Conservation (phyloP, 1,284 basidiomycete species). For the Cryptococcus neoformans region DNA sequence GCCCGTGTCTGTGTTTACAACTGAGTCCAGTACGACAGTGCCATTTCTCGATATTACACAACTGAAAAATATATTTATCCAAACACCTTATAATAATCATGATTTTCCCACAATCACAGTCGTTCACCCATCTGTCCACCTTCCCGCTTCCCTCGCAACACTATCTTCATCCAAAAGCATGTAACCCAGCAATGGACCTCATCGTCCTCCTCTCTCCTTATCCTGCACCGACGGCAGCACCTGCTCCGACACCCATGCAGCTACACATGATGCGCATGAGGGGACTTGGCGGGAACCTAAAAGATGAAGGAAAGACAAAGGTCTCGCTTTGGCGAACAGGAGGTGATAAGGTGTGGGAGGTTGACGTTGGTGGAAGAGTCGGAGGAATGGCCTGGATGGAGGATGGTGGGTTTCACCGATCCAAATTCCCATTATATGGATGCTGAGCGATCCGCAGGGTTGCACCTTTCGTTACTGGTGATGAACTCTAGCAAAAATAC, state of each 20-base stretch:
- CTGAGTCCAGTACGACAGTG: too few species aligned
- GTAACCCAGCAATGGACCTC: constrained; percentile 46
- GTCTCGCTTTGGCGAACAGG: constrained; percentile 36
- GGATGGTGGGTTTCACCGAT: constrained; percentile 28
- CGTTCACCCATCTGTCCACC: constrained; percentile 33
- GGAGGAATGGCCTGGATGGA: constrained; percentile 39
- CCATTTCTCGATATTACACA: too few species aligned
- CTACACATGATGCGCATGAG: neutral
- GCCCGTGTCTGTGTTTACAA: too few species aligned
- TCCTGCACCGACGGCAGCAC: neutral
- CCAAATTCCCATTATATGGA: neutral
- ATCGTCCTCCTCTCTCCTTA: constrained; percentile 26
- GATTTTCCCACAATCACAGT: constrained; percentile 11
- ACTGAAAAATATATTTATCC: too few species aligned
- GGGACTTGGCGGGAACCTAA: constrained; percentile 17
- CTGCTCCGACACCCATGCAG: neutral
- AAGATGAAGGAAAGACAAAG: constrained; percentile 19
- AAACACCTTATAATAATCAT: neutral
- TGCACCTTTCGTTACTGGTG: constrained; percentile 29
- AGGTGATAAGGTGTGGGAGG: constrained; percentile 43
- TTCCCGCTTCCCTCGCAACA: constrained; percentile 21
- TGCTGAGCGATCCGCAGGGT: constrained; percentile 20
- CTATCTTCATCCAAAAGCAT: constrained; percentile 36
- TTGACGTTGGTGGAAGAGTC: constrained; percentile 24
- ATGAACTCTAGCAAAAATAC: constrained; percentile 3